Conservation (phyloP, 441 rosid species). For the Populus hybrid region DNA sequence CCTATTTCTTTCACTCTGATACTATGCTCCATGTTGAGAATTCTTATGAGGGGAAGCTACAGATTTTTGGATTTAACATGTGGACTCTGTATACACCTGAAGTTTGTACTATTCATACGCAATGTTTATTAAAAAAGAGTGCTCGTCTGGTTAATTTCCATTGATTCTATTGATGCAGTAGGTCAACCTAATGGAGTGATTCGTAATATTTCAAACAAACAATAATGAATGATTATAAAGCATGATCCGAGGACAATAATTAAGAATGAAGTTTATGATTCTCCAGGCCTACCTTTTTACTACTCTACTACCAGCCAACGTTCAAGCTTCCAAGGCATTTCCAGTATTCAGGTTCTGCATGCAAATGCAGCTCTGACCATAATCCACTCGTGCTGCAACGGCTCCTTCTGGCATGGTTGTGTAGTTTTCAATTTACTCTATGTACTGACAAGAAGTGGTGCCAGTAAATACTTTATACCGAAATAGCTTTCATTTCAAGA, state of each 20-base stretch:
- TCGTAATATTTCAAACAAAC: not conserved
- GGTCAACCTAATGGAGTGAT: not conserved
- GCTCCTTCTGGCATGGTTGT: not conserved
- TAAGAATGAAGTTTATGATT: not conserved
- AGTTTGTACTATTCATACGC: conserved; percentile 16
- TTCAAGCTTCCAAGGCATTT: not conserved
- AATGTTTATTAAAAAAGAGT: not conserved
- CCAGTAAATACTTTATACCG: not conserved
- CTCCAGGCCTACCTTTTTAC: not conserved
- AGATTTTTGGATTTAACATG: conserved; percentile 7
- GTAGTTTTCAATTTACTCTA: not conserved
- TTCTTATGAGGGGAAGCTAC: conserved; percentile 8
- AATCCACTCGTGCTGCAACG: not conserved
- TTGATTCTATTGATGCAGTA: not conserved
- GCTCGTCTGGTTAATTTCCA: not conserved
- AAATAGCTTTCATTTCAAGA: not conserved
- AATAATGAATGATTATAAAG: not conserved
- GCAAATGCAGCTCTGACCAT: not conserved
- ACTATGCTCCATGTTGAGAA: conserved; percentile 5
- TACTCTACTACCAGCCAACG: not conserved
- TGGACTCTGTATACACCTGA: conserved; percentile 12
- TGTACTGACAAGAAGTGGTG: not conserved
- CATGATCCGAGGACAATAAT: not conserved
- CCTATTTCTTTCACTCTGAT: conserved; percentile 2
- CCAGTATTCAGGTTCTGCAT: not conserved